A percentile compares a stretch with the other conserved stretches of the same genome.
Conservation (phyloP, 768 basidiomycete genomes). For the Xerocomellus chrysenteron region DNA sequence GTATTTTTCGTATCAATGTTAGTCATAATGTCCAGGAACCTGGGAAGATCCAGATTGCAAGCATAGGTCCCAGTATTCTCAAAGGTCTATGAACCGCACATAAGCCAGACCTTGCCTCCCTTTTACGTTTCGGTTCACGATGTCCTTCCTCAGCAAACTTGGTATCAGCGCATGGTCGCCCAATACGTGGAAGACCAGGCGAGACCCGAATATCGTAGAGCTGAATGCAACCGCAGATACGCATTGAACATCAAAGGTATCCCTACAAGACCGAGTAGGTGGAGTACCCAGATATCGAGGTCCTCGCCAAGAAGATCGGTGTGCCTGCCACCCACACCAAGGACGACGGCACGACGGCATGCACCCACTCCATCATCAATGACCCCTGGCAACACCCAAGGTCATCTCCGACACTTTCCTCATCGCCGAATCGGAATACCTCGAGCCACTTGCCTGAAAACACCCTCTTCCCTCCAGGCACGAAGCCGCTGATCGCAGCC, state of each 20-base stretch:
- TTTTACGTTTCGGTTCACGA: constrained; percentile 6
- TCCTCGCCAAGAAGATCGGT: constrained; percentile 32
- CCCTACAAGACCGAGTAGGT: constrained; percentile 43
- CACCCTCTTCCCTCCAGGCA: constrained; percentile 41
- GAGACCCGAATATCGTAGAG: neutral
- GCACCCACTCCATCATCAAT: constrained; percentile 43
- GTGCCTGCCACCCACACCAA: constrained; percentile 31
- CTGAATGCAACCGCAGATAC: constrained; percentile 23
- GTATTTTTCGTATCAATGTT: constrained; percentile 11
- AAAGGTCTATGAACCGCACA: constrained; percentile 2
- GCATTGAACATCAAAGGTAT: constrained; percentile 43
- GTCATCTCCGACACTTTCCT: constrained; percentile 40
- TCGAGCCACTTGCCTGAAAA: constrained; percentile 43
- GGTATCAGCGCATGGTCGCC: constrained; percentile 39
- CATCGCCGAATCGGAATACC: constrained; percentile 42
- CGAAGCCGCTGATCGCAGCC: constrained; percentile 39
- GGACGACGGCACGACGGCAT: constrained; percentile 32
- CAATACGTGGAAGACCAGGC: constrained; percentile 49
- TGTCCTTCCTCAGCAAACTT: constrained; percentile 28
- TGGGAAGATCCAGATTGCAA: constrained; percentile 7
- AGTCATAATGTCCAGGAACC: constrained; percentile 15
- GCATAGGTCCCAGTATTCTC: neutral
- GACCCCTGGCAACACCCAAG: constrained; percentile 34
- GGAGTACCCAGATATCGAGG: constrained; percentile 42
- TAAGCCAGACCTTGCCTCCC: neutral